Evolutionary conservation across 2,329 filamentous ascomycete species (phyloP).

Genomic region (Pleoardoris graminearum): DNA sequence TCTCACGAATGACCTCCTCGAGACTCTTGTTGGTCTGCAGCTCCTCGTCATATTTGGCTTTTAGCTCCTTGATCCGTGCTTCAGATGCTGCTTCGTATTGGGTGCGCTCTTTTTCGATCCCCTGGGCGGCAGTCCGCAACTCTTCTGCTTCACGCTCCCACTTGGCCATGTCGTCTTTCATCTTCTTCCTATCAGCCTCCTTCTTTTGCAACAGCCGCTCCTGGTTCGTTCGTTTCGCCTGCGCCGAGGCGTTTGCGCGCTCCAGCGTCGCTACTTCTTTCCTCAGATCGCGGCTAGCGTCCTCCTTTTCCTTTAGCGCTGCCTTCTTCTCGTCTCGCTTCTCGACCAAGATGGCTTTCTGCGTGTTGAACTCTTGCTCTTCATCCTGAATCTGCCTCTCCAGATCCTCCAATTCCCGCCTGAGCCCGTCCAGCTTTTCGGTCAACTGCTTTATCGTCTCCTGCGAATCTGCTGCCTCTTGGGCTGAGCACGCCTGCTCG

Average conservation of each 20-base stretch:
- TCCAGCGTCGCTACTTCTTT: constrained; percentile 79
- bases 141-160: constrained; percentile 67
- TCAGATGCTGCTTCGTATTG: constrained; percentile 43
- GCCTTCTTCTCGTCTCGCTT: constrained; percentile 80
- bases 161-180: constrained; percentile 69
- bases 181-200: constrained; percentile 67
- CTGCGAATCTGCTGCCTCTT: constrained; percentile 46
- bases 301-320: constrained; percentile 84
- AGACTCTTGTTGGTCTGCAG: constrained; percentile 59
- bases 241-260: constrained; percentile 76
- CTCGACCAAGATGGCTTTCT: constrained; percentile 61
- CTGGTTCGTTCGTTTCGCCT: constrained; percentile 77
- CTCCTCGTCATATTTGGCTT: constrained; percentile 48
- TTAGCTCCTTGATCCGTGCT: constrained; percentile 47
- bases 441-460: constrained; percentile 72
- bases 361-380: constrained; percentile 54
- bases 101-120: constrained; percentile 47
- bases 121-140: constrained; percentile 58
- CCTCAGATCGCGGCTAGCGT: constrained; percentile 81
- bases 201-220: constrained; percentile 73
- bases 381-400: constrained; percentile 68
- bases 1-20: constrained; percentile 74
- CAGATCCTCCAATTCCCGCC: constrained; percentile 81
- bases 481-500: constrained; percentile 35
- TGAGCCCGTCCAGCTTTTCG: constrained; percentile 75